Evolutionary conservation across 1,139 yeast species (phyloP).

Genomic region (Ogataea hybrid): DNA sequence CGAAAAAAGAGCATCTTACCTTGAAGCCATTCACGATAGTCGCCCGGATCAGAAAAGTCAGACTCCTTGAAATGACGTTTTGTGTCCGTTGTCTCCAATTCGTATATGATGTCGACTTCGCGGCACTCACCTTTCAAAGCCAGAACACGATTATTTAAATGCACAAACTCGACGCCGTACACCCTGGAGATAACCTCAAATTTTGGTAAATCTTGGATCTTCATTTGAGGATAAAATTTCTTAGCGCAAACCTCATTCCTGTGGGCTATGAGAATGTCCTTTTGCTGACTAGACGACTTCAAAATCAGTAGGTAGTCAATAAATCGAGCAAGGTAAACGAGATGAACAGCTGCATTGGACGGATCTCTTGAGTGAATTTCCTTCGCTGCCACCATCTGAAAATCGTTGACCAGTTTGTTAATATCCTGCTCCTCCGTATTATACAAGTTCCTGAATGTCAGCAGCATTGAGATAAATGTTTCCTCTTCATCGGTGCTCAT

Average conservation of each 20-base stretch:
- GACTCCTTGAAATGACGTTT: conserved; percentile 5
- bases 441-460: conserved; percentile 7
- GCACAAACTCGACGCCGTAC: conserved; percentile 12
- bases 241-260: conserved; percentile 9
- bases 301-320: conserved; percentile 12
- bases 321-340: conserved; percentile 14
- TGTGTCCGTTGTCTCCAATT: conserved; percentile 8
- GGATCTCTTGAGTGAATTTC: conserved; percentile 12
- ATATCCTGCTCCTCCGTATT: conserved; percentile 11
- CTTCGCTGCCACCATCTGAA: conserved; percentile 14
- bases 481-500: conserved; percentile 8
- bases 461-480: conserved; percentile 13
- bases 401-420: conserved; percentile 5
- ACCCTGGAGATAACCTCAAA: conserved; percentile 14
- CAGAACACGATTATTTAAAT: conserved; percentile 14
- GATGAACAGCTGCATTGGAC: conserved; percentile 9
- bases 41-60: conserved; percentile 8
- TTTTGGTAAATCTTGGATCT: conserved; percentile 11
- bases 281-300: conserved; percentile 8
- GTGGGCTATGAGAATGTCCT: conserved; percentile 1
- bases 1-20: conserved; percentile 13
- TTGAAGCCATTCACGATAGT: conserved; percentile 14
- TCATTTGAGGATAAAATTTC: conserved; percentile 14
- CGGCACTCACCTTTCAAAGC: conserved; percentile 18
- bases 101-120: conserved; percentile 15